These are phyloP conservation scores for Diutina sp. DNA, from an alignment of 1,139 yeast species.

Conservation along the genomic window DNA sequence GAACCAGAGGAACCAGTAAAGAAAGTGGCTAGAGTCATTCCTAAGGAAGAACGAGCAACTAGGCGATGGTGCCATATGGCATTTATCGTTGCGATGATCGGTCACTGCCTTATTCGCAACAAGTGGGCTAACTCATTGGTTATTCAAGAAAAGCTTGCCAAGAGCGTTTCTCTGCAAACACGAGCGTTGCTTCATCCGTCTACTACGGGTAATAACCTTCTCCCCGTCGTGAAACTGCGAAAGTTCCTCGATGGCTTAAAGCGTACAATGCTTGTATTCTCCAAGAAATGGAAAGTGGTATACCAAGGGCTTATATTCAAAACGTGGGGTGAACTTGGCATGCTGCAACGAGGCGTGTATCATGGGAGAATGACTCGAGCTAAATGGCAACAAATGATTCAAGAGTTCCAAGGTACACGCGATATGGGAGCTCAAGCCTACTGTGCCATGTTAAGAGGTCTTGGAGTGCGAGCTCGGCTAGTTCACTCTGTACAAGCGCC, in stretches of 20 bases:
- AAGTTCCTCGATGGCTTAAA: conserved; percentile 65
- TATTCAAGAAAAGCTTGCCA: conserved; percentile 25
- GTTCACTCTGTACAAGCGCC: conserved; percentile 84
- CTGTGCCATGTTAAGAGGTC: conserved; percentile 58
- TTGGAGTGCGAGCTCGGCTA: conserved; percentile 62
- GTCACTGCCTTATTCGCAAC: conserved; percentile 58
- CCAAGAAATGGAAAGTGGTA: conserved; percentile 39
- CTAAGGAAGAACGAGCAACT: conserved; percentile 39
- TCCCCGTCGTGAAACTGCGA: conserved; percentile 43
- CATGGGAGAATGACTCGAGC: conserved; percentile 14
- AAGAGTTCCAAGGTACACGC: conserved; percentile 49
- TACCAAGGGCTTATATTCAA: conserved; percentile 33
- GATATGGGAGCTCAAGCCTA: conserved; percentile 86
- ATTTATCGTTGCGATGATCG: conserved; percentile 42
- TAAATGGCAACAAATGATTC: conserved; percentile 28
- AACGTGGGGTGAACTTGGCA: conserved; percentile 46
- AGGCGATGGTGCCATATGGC: conserved; percentile 48
- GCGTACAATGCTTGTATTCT: conserved; percentile 51
- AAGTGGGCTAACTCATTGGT: conserved; percentile 54
- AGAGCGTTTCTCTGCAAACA: conserved; percentile 33
- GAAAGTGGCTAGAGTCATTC: conserved; percentile 13
- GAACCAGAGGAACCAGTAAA: conserved; percentile 4
- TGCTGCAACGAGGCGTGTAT: conserved; percentile 10
- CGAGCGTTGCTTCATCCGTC: conserved; percentile 34
- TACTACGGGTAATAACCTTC: conserved; percentile 13